Evolutionary conservation across 805 yeast species (phyloP), one percentile per base, ranked within the genome.

Genomic region (Kuraishia hungarica): DNA sequence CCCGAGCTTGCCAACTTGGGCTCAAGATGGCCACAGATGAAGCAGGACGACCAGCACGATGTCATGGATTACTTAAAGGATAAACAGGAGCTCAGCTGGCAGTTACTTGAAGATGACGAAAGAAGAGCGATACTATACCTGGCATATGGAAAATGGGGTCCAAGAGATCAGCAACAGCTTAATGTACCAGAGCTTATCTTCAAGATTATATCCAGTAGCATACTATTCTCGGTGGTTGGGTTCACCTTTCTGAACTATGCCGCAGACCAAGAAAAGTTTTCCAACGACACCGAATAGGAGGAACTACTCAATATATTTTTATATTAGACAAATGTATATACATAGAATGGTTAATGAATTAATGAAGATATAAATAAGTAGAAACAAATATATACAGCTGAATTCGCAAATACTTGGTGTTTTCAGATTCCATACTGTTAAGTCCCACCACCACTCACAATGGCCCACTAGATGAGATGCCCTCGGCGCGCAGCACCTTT

Each of bases 71-170:
- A 69, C 55, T 59, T 73, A 26, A 63, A 65, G 29, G 68, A 68
- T n/a, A 67, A 67, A 54, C 76, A 72, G 57, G 67, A 67, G 55
- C 67, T 68, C 53, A 67, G 65, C 15, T 73, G 77, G 77, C 60
- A 60, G 35, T 64, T 63, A 53, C 71, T 82, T 59, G 71, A 76
- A 29, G 54, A 63, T 20, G 83, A 78, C 57, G 86, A 82, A 65
- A 82, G 81, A 72, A 74, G 72, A 63, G 84, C 86, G 23, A 80
- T 81, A 22, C 80, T 78, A 66, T 81, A 75, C 67, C 77, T 82
- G 55, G 77, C 83, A 22, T 82, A 79, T 61, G 87, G 87, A 23
- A 75, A 73, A 58, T 82, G 86, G 86, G 87, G 87, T 20, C 82
- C 86, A 58, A 73, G 87, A 67, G 74, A 72, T 54, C 47, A 46